Evolutionary conservation across 2,329 filamentous ascomycete species (phyloP), one percentile per base, ranked within the genome.

Genomic region (Ilyonectria destructans): DNA sequence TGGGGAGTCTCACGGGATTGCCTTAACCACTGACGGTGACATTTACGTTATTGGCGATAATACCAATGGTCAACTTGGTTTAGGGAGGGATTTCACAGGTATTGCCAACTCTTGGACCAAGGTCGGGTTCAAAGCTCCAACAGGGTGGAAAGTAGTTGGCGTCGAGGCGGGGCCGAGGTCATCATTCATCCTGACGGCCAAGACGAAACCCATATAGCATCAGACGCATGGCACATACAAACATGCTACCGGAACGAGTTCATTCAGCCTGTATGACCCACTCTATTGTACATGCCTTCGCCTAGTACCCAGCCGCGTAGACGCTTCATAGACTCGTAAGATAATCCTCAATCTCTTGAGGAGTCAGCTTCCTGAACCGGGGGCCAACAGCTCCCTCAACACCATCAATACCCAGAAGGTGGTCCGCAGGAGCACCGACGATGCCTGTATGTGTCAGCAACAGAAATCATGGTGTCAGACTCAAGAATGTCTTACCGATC

Each of bases 321-420:
- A 69, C 57, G 33, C 60, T 58, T 91, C 89, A 98, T 89, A 99
- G 90, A 89, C 97, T 98, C 82, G 96, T 98, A 83, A 99, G 86
- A 86, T 99, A 99, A 83, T 99, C 96, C 87, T 99, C 96, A 80
- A 99, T 98, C 86, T 99, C 96, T 85, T 97, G 94, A 79, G 97
- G 95, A 78, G 90, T 97, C 83, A 99, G 86, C 89, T 97, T 97
- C 83, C 95, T 90, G 90, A 97, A 97, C 71, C 95, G 90, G 66
- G 95, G 95, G 51, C 95, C 95, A 74, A 91, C 89, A 21, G 93
- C 93, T 70, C 93, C 93, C 78, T 96, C 92, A 12, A 97, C 93
- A 69, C 95, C 95, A 82, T 97, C 95, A 70, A 95, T 93, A 57
- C 96, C 96, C 68, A 99, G 89, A 52, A 99, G 87, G 80, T 98